These are phyloP conservation scores for Neurospora africana DNA, from an alignment of 495 filamentous ascomycete species.

Conservation along the genomic window DNA sequence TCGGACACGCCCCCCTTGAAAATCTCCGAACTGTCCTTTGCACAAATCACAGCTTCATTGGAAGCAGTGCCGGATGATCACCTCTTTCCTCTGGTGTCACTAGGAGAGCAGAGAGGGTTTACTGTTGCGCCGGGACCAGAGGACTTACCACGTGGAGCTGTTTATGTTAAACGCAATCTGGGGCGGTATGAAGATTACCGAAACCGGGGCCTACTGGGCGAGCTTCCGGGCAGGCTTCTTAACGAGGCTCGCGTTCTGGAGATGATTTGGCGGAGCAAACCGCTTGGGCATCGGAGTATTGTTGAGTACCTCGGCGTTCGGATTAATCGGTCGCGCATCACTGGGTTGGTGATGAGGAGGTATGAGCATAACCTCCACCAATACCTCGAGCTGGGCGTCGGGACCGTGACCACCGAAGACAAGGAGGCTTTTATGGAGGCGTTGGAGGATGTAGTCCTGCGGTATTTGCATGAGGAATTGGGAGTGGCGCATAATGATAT, in stretches of 20 bases:
- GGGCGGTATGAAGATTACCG: not conserved
- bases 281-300: not conserved
- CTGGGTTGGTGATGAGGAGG: too few species aligned
- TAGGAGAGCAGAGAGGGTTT: too few species aligned
- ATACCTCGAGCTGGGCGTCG: too few species aligned
- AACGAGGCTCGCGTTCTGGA: not conserved
- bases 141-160: fast-evolving
- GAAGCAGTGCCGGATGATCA: not conserved
- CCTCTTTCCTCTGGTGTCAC: not conserved
- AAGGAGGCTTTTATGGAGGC: too few species aligned
- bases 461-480: too few species aligned
- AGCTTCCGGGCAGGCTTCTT: not conserved
- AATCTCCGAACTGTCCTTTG: not conserved
- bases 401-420: too few species aligned
- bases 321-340: too few species aligned
- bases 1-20: not conserved
- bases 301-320: not conserved
- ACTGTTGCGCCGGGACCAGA: not conserved
- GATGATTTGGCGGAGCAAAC: too few species aligned
- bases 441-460: too few species aligned
- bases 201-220: not conserved
- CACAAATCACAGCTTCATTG: not conserved
- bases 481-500: too few species aligned
- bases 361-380: too few species aligned
- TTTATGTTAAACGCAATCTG: not conserved